Evolutionary conservation across 768 basidiomycete species (phyloP).

Genomic region (Mycena haematopus): DNA sequence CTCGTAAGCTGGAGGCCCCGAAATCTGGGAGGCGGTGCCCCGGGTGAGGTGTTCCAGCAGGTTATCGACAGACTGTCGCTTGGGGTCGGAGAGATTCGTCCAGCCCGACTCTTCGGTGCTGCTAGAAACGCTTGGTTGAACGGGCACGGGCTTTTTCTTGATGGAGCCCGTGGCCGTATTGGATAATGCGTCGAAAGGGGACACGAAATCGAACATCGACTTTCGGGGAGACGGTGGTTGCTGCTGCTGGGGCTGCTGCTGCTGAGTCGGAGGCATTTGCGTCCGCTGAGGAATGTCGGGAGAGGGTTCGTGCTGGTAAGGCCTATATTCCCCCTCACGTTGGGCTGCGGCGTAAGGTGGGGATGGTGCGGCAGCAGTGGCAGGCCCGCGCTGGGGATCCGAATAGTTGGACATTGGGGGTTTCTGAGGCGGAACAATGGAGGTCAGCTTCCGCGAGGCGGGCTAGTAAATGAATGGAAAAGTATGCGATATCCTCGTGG

Average conservation of each 20-base stretch:
- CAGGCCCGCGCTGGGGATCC: slow-evolving; percentile 51
- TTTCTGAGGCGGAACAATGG: slow-evolving; percentile 43
- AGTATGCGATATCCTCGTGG: slow-evolving; percentile 39
- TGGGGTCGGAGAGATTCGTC: slow-evolving; percentile 63
- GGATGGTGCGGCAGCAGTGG: slow-evolving; percentile 46
- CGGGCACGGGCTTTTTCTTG: slow-evolving; percentile 76
- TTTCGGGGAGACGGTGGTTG: slow-evolving; percentile 74
- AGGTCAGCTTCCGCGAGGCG: slow-evolving; percentile 26
- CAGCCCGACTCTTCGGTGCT: slow-evolving; percentile 67
- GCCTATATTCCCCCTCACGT: slow-evolving; percentile 56
- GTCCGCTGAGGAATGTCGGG: slow-evolving; percentile 48
- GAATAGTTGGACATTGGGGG: slow-evolving; percentile 58
- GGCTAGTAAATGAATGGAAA: slow-evolving; percentile 33
- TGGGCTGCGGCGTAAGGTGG: slow-evolving; percentile 53
- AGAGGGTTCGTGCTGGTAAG: slow-evolving; percentile 48
- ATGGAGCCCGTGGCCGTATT: slow-evolving; percentile 50
- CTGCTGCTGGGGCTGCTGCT: slow-evolving; percentile 46
- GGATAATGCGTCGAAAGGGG: slow-evolving; percentile 83
- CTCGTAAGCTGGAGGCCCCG: slow-evolving; percentile 52
- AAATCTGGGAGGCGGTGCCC: slow-evolving; percentile 42
- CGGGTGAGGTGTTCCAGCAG: slow-evolving; percentile 76
- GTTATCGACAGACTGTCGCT: slow-evolving; percentile 85
- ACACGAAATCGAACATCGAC: slow-evolving; percentile 86
- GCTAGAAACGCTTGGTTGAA: slow-evolving; percentile 48
- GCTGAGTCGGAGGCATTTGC: slow-evolving; percentile 37